phyloP scores from a whole-genome alignment of 2,329 filamentous ascomycete species.

The Fusarium compactum region DNA sequence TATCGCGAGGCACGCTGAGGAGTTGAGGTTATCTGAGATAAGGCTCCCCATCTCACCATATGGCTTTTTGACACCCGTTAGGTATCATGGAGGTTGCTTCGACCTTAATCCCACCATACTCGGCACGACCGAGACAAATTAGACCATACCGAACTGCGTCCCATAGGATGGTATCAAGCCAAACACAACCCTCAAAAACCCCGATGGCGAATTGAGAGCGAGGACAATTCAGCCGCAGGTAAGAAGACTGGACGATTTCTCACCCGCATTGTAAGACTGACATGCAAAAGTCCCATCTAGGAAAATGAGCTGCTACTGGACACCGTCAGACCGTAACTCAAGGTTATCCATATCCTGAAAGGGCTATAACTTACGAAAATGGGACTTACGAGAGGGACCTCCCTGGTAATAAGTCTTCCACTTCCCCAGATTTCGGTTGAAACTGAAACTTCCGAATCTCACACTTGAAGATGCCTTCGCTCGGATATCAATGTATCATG shows the following conservation, averaged over 20 bases:
- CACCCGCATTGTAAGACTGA: not conserved
- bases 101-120: not conserved
- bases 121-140: not conserved
- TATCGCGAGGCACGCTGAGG: not conserved
- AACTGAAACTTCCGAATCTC: not conserved
- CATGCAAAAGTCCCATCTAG: not conserved
- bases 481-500: not conserved
- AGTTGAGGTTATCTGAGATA: not conserved
- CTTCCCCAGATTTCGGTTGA: not conserved
- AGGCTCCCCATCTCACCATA: not conserved
- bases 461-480: rapidly evolving
- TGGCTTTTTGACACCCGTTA: not conserved
- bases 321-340: not conserved
- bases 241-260: not conserved
- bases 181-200: not conserved
- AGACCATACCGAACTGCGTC: not conserved
- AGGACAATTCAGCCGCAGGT: not conserved
- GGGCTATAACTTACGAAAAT: not conserved
- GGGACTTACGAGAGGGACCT: not conserved
- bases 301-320: not conserved
- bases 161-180: not conserved
- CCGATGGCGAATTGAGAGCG: not conserved
- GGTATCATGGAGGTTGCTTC: not conserved
- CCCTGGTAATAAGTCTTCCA: not conserved
- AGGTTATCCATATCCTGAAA: not conserved